These are phyloP conservation scores for Penicillium psychrosexuale DNA, from an alignment of 2,329 filamentous ascomycete species.

Conservation along the genomic window DNA sequence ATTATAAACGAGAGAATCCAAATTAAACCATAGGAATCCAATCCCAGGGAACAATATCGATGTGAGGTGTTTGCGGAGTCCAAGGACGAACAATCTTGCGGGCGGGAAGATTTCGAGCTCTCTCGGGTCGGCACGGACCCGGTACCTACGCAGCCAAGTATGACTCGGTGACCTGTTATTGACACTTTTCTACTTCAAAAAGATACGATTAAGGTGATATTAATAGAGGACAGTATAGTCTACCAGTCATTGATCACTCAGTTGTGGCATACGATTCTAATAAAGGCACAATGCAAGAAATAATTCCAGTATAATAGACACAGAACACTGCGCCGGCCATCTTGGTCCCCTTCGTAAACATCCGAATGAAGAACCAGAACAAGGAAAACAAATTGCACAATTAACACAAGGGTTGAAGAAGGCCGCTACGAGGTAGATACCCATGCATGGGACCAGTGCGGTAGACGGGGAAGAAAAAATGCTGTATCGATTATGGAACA, in stretches of 20 bases:
- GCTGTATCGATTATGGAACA: conserved; percentile 21
- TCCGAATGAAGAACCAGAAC: conserved; percentile 19
- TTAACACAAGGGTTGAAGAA: conserved; percentile 29
- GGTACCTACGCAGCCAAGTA: conserved; percentile 5
- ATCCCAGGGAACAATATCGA: background rate
- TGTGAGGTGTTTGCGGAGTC: conserved; percentile 8
- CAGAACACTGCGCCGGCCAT: conserved; percentile 26
- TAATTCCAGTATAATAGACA: conserved; percentile 29
- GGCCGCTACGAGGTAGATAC: conserved; percentile 17
- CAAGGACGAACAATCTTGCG: conserved; percentile 16
- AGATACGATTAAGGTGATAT: background rate
- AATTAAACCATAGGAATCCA: conserved; percentile 10
- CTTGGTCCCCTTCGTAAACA: conserved; percentile 29
- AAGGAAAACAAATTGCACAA: conserved; percentile 23
- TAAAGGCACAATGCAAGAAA: conserved; percentile 14
- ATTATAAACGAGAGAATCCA: background rate
- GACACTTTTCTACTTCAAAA: background rate
- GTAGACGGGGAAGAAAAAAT: conserved; percentile 10
- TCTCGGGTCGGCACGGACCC: conserved; percentile 28
- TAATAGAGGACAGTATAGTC: background rate
- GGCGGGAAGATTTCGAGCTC: conserved; percentile 28
- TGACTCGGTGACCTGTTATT: background rate
- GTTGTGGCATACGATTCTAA: background rate
- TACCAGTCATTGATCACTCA: background rate
- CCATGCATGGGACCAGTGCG: conserved; percentile 16